Evolutionary conservation across 2,329 filamentous ascomycete species (phyloP).

Genomic region (Paraconiothyrium sp.): DNA sequence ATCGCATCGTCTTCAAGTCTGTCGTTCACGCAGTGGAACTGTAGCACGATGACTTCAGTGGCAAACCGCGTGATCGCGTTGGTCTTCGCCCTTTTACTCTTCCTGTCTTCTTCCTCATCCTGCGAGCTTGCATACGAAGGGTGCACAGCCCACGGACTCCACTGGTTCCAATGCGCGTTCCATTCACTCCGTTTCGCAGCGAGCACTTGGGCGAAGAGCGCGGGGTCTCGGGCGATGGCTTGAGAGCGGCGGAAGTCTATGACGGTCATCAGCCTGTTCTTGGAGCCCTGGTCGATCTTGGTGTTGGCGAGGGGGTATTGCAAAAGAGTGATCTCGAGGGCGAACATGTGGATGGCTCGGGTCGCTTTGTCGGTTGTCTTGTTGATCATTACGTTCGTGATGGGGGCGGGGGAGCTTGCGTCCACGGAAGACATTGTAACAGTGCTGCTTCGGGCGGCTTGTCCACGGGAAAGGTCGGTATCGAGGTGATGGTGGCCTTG

Average conservation of each 20-base stretch:
- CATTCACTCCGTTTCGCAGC: background rate
- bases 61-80: background rate
- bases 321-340: slow-evolving; percentile 1
- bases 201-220: background rate
- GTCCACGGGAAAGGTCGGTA: too few relatives aligned
- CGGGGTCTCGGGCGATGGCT: background rate
- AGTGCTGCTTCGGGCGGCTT: background rate
- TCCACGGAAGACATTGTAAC: background rate
- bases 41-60: background rate
- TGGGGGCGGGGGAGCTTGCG: background rate
- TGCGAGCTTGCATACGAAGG: background rate
- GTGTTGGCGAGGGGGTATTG: background rate
- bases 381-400: background rate
- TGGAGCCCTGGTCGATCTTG: background rate
- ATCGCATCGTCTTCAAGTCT: background rate
- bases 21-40: background rate
- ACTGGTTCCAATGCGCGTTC: background rate
- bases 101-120: background rate
- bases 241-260: background rate
- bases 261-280: background rate
- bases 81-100: background rate
- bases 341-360: background rate
- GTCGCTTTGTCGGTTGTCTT: background rate
- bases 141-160: background rate
- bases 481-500: too few relatives aligned